Base-by-base conservation (phyloP, 179 eudicot species). In the Dionaea muscipula region DNA sequence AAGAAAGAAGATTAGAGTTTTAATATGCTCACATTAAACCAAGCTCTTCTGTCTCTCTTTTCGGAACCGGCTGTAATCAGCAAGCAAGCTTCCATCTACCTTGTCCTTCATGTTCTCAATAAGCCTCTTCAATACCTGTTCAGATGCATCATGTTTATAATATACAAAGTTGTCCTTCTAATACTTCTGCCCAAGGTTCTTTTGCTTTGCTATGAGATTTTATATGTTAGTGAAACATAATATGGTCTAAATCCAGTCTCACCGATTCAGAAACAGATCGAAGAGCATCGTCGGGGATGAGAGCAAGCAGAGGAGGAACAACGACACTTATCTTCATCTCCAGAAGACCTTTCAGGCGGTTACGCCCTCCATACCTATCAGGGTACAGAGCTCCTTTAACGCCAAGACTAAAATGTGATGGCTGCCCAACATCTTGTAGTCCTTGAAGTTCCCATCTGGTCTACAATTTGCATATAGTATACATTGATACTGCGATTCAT, bases 381-480 rank as follows among this genome's bases (percentile, higher is more conserved):
- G 97, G 73, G 69, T 83, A 86, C 49, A 90, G 64, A 25, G 75
- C 68, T 54, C 95, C 97, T 51, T 78, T 67, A 11, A 90, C 97
- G 50, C 72, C 73, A 4, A 86, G 82, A 11, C 70, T 59, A 54
- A 90, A 90, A 28, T 81, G 78, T 66, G 72, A 61, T n/a, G 97
- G 95, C 71, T 74, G 78, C 57, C 73, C 70, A 21, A 78, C 55
- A 56, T 81, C 75, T 43, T 83, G 83, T 49, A 90, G 71, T 41
- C 97, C 97, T 48, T 70, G 73, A 43, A 90, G 90, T 74, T 89
- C 79, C 97, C 97, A 89, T 58, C 83, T 79, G 37, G 78, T 68
- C 97, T 89, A 76, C 59, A 75, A 1, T 10, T 26, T 1, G 18
- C 44, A 39, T n/a, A 10, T 39, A 15, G 44, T 12, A 10, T n/a